Conservation (phyloP, 768 basidiomycete species). For the Sistotremastrum suecicum region DNA sequence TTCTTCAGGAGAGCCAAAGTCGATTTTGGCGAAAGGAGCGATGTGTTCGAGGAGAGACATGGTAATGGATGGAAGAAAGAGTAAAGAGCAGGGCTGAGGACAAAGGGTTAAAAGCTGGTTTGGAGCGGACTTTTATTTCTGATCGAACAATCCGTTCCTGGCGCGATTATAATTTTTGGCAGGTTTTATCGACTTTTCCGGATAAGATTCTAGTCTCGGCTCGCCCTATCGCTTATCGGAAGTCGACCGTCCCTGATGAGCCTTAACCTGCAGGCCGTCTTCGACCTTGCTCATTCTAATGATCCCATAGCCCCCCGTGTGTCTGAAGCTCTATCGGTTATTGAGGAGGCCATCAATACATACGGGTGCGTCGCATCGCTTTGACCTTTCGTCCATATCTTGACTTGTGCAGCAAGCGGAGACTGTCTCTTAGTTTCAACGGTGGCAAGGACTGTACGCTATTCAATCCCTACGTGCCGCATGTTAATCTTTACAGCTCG, state of each 20-base stretch:
- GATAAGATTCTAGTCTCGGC: too few relatives aligned
- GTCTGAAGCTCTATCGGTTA: conserved; percentile 68
- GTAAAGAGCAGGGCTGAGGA: background rate
- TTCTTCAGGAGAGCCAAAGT: conserved; percentile 62
- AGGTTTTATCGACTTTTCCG: too few relatives aligned
- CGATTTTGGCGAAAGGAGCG: conserved; percentile 32
- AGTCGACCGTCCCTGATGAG: background rate
- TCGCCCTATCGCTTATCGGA: too few relatives aligned
- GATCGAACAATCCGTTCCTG: background rate
- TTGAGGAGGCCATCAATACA: conserved; percentile 59
- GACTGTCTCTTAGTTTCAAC: conserved; percentile 89
- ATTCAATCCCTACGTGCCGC: background rate
- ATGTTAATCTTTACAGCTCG: background rate
- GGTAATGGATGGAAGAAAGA: background rate
- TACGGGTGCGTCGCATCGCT: conserved; percentile 56
- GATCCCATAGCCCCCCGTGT: conserved; percentile 47
- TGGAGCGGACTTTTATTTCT: background rate
- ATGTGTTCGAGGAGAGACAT: conserved; percentile 12
- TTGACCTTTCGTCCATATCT: background rate
- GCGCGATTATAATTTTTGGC: background rate
- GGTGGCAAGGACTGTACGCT: conserved; percentile 94
- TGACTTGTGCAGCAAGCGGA: conserved; percentile 13
- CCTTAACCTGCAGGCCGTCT: conserved; percentile 29
- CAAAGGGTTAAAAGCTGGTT: background rate
- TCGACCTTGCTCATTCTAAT: conserved; percentile 38